Base-by-base conservation (phyloP, 2,329 filamentous ascomycete species). In the Cytospora mali region DNA sequence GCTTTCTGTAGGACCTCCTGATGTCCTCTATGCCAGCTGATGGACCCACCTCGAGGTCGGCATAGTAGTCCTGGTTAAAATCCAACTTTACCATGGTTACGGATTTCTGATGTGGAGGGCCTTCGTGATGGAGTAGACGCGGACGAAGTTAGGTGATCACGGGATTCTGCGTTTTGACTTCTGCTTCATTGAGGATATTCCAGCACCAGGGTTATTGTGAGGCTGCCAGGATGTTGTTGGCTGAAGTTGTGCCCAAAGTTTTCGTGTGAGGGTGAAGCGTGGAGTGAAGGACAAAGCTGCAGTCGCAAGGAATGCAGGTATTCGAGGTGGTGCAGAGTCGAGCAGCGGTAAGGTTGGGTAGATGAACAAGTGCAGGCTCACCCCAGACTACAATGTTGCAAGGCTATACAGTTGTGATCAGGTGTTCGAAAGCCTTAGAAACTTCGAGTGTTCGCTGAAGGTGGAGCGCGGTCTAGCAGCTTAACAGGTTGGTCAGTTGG, bases 1-100 rank as follows among this genome's bases (percentile, higher is more conserved):
- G 84, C 75, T 92, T 93, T 68, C 90, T 86, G 75, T 93, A 97
- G 71, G 93, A 89, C 75, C 89, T 95, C 79, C 92, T 94, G 73
- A 96, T 88, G 48, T 95, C 91, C 31, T 88, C 84, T 50, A 86
- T 77, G 68, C 89, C 86, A 58, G 91, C 91, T 69, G 83, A 84
- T 29, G 52, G 56, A 13, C 84, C 75, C 61, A 97, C 77, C 67
- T 91, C 91, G 61, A 97, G 81, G 77, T 96, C 92, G 66, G 87
- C 89, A 77, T 97, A 96, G 76, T 95, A 95, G 76, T 96, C 90
- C 70, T 87, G 85, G 69, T 81, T 84, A 67, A 84, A 80, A 73
- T 91, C 88, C 69, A 81, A 79, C 76, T 89, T 89, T 69, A 85
- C 86, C 88, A 91, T 91, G 69, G 69, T 82, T 78, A 72, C 69